Conservation (phyloP, 2,329 filamentous ascomycete genomes). For the Cladosporium sp. region DNA sequence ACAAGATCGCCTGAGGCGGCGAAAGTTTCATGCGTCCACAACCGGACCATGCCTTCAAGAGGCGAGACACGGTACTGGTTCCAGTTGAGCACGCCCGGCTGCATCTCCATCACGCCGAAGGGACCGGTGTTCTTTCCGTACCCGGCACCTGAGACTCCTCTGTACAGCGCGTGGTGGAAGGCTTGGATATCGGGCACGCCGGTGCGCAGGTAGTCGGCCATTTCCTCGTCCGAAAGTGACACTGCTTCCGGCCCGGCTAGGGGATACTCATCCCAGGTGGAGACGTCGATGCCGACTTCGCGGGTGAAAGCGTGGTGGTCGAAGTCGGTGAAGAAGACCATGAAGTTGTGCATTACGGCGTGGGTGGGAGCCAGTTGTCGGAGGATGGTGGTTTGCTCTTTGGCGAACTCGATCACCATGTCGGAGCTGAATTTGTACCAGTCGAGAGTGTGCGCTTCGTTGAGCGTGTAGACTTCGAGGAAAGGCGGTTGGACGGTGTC, state of each 20-base stretch:
- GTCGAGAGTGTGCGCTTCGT: constrained; percentile 23
- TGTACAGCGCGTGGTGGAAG: constrained; percentile 20
- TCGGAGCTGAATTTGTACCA: constrained; percentile 25
- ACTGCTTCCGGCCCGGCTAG: constrained; percentile 18
- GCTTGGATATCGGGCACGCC: constrained; percentile 22
- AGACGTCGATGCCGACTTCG: constrained; percentile 21
- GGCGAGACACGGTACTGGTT: constrained; percentile 23
- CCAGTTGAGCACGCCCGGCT: constrained; percentile 25
- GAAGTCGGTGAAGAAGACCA: constrained; percentile 22
- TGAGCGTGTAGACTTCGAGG: constrained; percentile 23
- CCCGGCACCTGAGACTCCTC: constrained; percentile 19
- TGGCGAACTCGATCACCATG: constrained; percentile 24
- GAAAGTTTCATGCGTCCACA: constrained; percentile 24
- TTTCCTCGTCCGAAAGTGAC: constrained; percentile 16
- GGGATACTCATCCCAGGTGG: constrained; percentile 22
- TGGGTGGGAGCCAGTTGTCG: constrained; percentile 19
- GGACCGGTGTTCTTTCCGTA: constrained; percentile 18
- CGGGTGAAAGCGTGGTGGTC: constrained; percentile 23
- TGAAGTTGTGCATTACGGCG: constrained; percentile 22
- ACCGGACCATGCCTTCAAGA: constrained; percentile 21
- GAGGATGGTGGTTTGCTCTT: constrained; percentile 21
- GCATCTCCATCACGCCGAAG: constrained; percentile 24
- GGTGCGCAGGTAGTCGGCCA: constrained; percentile 21
- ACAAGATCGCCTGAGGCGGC: constrained; percentile 22
- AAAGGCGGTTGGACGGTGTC: constrained; percentile 22